Evolutionary conservation across 2,329 filamentous ascomycete species (phyloP).

Genomic region (Chrysoporthe deuterocubensis): DNA sequence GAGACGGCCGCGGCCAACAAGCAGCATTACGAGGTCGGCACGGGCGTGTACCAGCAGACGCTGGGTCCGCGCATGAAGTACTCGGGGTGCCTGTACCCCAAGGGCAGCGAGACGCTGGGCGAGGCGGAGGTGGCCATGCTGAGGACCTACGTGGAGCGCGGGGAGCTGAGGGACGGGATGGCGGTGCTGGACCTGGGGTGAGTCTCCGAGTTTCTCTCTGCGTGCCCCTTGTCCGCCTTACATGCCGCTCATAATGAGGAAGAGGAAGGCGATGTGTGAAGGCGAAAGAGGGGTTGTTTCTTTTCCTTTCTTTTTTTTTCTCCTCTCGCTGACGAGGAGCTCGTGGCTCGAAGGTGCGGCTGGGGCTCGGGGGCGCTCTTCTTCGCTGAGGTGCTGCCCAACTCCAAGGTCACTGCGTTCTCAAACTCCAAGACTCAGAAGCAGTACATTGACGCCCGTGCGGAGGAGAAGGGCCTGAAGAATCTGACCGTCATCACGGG

Average conservation of each 20-base stretch:
- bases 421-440: constrained; percentile 74
- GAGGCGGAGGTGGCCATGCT: constrained; percentile 72
- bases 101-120: constrained; percentile 64
- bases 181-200: constrained; percentile 65
- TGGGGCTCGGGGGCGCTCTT: constrained; percentile 71
- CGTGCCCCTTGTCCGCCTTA: not conserved
- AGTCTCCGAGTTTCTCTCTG: constrained; percentile 28
- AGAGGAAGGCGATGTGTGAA: not conserved
- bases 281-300: not conserved
- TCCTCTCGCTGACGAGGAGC: not conserved
- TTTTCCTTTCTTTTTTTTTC: not conserved
- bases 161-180: constrained; percentile 63
- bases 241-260: not conserved
- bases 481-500: constrained; percentile 70
- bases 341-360: constrained; percentile 55
- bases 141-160: constrained; percentile 63
- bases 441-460: constrained; percentile 65
- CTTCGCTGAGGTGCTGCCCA: constrained; percentile 67
- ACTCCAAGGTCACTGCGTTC: constrained; percentile 66
- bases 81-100: constrained; percentile 67
- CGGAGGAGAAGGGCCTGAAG: constrained; percentile 56
- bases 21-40: constrained; percentile 76
- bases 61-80: constrained; percentile 76
- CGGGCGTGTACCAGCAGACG: constrained; percentile 63
- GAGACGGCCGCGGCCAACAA: constrained; percentile 67